These are phyloP conservation scores for Aspergillus versicolor DNA, from an alignment of 2,329 filamentous ascomycete genomes.

Conservation along the genomic window DNA sequence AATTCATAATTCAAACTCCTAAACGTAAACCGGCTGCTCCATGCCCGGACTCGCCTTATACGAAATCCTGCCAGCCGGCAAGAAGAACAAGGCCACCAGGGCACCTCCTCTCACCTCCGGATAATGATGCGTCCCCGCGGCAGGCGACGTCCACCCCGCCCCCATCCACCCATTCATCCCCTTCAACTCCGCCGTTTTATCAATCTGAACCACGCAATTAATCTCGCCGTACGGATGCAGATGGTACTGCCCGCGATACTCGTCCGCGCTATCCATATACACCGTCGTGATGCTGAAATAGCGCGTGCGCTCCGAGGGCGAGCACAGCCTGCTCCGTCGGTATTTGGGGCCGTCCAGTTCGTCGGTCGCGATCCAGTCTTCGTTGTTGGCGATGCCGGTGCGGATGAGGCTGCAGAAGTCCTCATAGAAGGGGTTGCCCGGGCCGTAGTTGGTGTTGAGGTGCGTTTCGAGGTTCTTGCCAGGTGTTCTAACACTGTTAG, in stretches of 20 bases:
- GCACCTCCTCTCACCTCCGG: conserved; percentile 53
- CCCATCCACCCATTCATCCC: conserved; percentile 59
- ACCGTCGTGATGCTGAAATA: conserved; percentile 59
- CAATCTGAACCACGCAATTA: conserved; percentile 55
- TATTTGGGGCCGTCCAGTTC: conserved; percentile 50
- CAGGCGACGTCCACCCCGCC: conserved; percentile 56
- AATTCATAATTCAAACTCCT: background rate
- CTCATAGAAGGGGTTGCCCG: conserved; percentile 45
- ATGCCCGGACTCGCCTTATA: conserved; percentile 10
- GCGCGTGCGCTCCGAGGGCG: conserved; percentile 48
- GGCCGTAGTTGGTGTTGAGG: conserved; percentile 47
- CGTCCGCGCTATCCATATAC: conserved; percentile 54
- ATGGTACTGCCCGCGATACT: conserved; percentile 56
- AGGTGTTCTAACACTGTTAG: conserved; percentile 31
- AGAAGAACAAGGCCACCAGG: conserved; percentile 55
- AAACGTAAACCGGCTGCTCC: conserved; percentile 7
- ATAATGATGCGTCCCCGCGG: conserved; percentile 58
- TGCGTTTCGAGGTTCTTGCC: conserved; percentile 46
- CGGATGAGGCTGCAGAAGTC: conserved; percentile 42
- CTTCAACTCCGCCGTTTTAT: conserved; percentile 51
- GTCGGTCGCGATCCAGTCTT: conserved; percentile 48
- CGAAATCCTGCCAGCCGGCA: conserved; percentile 54
- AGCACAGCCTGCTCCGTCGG: conserved; percentile 47
- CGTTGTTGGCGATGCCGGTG: conserved; percentile 35
- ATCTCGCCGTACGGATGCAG: conserved; percentile 56